phyloP scores from a whole-genome alignment of 139 green algal genomes.

The Desmodesmus armatus region DNA sequence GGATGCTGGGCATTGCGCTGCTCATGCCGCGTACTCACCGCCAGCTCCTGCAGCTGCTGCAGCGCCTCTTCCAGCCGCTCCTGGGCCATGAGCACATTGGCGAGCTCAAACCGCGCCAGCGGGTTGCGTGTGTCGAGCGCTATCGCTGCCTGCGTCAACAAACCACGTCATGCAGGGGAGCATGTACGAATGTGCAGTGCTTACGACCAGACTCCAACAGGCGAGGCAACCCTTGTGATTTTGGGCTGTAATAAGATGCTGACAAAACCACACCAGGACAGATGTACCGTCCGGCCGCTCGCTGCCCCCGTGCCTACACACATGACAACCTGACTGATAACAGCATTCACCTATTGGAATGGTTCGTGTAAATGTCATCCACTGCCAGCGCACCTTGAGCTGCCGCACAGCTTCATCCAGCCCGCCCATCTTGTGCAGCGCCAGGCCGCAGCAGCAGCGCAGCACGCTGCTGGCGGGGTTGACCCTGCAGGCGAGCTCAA shows the following conservation, averaged over 20 bases:
- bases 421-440: constrained; percentile 79
- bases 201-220: too few species aligned
- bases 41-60: constrained; percentile 76
- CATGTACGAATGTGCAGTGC: too few species aligned
- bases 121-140: constrained; percentile 88
- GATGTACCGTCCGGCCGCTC: too few species aligned
- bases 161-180: too few species aligned
- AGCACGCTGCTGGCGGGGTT: constrained; percentile 90
- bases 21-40: constrained; percentile 39
- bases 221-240: too few species aligned
- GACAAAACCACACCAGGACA: too few species aligned
- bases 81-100: constrained; percentile 79
- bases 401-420: constrained; percentile 76
- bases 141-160: constrained; percentile 79
- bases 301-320: too few species aligned
- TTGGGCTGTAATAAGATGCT: too few species aligned
- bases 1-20: background rate
- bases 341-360: too few species aligned
- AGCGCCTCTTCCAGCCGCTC: constrained; percentile 78
- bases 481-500: constrained; percentile 77
- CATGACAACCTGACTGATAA: too few species aligned
- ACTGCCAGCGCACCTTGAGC: constrained; percentile 59
- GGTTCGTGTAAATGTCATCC: background rate
- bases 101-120: constrained; percentile 91
- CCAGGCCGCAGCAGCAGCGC: constrained; percentile 91